phyloP scores from a whole-genome alignment of 1,284 basidiomycete genomes.

The Cystobasidiaceae sp. region DNA sequence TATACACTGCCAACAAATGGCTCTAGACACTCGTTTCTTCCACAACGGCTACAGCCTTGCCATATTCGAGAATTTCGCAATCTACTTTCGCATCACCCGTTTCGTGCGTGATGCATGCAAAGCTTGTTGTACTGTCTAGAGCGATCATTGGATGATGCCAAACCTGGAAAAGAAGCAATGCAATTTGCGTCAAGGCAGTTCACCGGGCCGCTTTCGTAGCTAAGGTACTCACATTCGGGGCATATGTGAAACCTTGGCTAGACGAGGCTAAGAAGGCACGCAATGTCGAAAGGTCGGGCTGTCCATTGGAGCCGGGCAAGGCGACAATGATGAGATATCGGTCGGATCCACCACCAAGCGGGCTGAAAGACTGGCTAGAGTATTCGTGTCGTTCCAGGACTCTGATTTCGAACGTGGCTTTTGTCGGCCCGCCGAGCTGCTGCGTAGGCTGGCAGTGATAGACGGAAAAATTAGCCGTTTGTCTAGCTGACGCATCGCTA shows the following conservation, averaged over 20 bases:
- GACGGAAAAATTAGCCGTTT: conserved; percentile 20
- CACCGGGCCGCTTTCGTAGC: too few relatives aligned
- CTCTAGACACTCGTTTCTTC: not conserved
- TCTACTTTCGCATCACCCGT: conserved; percentile 52
- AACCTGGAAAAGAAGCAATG: conserved; percentile 45
- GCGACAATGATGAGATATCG: conserved; percentile 77
- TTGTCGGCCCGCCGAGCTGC: conserved; percentile 46
- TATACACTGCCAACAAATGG: not conserved
- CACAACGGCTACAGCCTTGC: conserved; percentile 38
- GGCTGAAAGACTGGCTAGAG: conserved; percentile 68
- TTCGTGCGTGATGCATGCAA: conserved; percentile 44
- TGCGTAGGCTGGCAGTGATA: conserved; percentile 36
- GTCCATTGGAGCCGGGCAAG: conserved; percentile 64
- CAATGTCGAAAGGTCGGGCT: conserved; percentile 66
- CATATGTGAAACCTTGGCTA: conserved; percentile 77
- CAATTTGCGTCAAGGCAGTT: too few relatives aligned
- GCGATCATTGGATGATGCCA: conserved; percentile 63
- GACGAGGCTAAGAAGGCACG: conserved; percentile 72
- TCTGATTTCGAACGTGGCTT: conserved; percentile 48
- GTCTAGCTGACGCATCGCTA: not conserved
- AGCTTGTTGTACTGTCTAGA: conserved; percentile 42
- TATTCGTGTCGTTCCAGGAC: conserved; percentile 64
- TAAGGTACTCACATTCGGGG: conserved; percentile 52
- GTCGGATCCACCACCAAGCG: conserved; percentile 59
- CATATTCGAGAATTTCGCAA: conserved; percentile 67